A percentile compares a stretch with the other conserved stretches of the same genome.
Evolutionary conservation across 2,329 filamentous ascomycete species (phyloP).

Genomic region (Verticillium zaregamsianum): DNA sequence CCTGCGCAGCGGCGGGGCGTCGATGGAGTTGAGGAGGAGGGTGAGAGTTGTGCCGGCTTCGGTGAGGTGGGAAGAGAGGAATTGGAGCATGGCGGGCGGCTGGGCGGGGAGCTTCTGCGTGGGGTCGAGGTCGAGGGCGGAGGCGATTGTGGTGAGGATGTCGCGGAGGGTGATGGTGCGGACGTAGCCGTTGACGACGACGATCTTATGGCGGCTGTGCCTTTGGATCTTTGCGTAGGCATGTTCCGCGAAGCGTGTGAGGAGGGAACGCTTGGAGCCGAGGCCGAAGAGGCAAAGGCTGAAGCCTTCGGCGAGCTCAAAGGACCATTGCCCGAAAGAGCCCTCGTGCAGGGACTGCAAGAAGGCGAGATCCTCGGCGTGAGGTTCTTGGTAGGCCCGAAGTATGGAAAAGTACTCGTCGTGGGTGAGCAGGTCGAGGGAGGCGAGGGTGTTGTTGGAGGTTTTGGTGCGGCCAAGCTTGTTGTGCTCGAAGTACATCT

Average conservation of each 20-base stretch:
- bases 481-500: slow-evolving; percentile 92
- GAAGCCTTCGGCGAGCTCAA: slow-evolving; percentile 84
- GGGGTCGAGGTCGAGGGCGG: slow-evolving; percentile 56
- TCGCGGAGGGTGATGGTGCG: slow-evolving; percentile 63
- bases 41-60: slow-evolving; percentile 47
- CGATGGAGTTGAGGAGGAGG: slow-evolving; percentile 81
- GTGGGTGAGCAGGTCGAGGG: slow-evolving; percentile 74
- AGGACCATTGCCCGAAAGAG: slow-evolving; percentile 87
- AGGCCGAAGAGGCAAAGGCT: slow-evolving; percentile 90
- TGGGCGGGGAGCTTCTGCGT: slow-evolving; percentile 51
- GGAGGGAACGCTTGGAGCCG: slow-evolving; percentile 77
- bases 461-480: slow-evolving; percentile 77
- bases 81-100: slow-evolving; percentile 63
- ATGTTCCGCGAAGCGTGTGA: slow-evolving; percentile 71
- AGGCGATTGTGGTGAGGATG: slow-evolving; percentile 64
- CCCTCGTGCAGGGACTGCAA: slow-evolving; percentile 72
- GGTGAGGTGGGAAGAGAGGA: slow-evolving; percentile 59
- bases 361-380: slow-evolving; percentile 65
- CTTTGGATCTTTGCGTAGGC: slow-evolving; percentile 44
- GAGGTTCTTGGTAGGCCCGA: slow-evolving; percentile 61
- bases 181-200: slow-evolving; percentile 84
- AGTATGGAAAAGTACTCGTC: slow-evolving; percentile 83
- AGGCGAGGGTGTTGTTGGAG: slow-evolving; percentile 77
- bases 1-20: slow-evolving; percentile 72
- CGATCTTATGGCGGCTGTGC: slow-evolving; percentile 53